phyloP scores from a whole-genome alignment of 148 eudicot species.

The Gaultheria prostrata region DNA sequence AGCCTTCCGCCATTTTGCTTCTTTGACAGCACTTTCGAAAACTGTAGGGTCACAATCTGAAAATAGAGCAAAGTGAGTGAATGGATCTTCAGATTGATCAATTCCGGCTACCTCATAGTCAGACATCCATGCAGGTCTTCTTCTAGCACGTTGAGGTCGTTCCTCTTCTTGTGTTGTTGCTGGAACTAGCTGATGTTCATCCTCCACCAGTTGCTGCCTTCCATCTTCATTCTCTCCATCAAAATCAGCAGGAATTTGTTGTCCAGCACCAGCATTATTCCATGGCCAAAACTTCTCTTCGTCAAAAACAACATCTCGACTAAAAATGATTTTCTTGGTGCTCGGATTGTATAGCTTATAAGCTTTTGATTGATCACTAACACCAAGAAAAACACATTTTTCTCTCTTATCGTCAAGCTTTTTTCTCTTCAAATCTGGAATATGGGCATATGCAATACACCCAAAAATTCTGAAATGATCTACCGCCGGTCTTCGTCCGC shows the following conservation, averaged over 20 bases:
- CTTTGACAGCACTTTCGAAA: background rate
- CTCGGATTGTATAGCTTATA: background rate
- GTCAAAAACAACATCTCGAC: too few relatives aligned
- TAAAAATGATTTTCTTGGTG: background rate
- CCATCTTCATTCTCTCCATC: background rate
- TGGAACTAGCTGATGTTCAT: conserved; percentile 1
- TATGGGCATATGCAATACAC: background rate
- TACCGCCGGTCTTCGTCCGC: background rate
- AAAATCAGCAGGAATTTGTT: background rate
- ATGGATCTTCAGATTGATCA: background rate
- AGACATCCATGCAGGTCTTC: background rate
- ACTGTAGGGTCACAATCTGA: background rate
- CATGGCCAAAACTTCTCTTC: background rate
- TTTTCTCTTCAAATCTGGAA: background rate
- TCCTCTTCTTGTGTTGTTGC: background rate
- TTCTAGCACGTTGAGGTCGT: background rate
- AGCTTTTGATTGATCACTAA: background rate
- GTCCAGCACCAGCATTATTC: background rate
- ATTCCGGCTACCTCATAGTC: background rate
- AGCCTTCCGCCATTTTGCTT: too few relatives aligned
- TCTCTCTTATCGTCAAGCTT: too few relatives aligned
- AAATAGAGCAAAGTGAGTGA: background rate
- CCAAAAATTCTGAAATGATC: conserved; percentile 8
- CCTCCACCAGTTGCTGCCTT: background rate
- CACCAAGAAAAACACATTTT: background rate